A percentile compares a stretch with the other conserved stretches of the same genome.
phyloP scores from a whole-genome alignment of 2,329 filamentous ascomycete species.

The Neoscytalidium dimidiatum region DNA sequence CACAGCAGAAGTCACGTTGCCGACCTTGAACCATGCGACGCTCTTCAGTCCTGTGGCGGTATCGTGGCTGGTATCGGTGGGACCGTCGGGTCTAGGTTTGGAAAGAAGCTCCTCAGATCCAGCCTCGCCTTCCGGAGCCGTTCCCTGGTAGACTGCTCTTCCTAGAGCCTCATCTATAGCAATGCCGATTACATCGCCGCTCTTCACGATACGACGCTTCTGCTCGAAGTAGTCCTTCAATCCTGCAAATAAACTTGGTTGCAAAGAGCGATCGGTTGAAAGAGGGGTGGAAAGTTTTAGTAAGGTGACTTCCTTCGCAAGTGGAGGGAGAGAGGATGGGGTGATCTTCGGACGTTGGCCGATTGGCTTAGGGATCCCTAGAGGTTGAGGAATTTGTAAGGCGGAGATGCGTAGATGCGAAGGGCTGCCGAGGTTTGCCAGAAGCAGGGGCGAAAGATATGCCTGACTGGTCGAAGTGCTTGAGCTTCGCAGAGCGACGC shows the following conservation, averaged over 20 bases:
- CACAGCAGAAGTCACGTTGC: conserved; percentile 62
- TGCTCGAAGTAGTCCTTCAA: conserved; percentile 87
- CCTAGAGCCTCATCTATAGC: conserved; percentile 85
- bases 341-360: conserved; percentile 46
- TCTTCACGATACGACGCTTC: conserved; percentile 78
- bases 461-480: conserved; percentile 39
- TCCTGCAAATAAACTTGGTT: conserved; percentile 82
- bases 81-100: conserved; percentile 41
- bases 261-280: conserved; percentile 80
- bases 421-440: conserved; percentile 81
- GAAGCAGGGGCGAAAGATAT: conserved; percentile 81
- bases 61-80: conserved; percentile 21
- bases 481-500: conserved; percentile 34
- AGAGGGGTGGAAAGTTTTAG: conserved; percentile 87
- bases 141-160: conserved; percentile 73
- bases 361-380: conserved; percentile 39
- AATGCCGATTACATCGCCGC: conserved; percentile 85
- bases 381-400: conserved; percentile 48
- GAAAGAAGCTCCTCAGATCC: conserved; percentile 55
- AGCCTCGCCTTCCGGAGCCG: conserved; percentile 70
- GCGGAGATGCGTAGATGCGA: conserved; percentile 78
- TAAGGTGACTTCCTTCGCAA: conserved; percentile 78
- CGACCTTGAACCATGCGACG: conserved; percentile 92
- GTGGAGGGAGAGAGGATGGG: conserved; percentile 55
- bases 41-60: conserved; percentile 30